Percentiles rank a stretch among this genome's conserved stretches.
Evolutionary conservation across 179 eudicot species (phyloP).

Genomic region (Spergularia azorica): DNA sequence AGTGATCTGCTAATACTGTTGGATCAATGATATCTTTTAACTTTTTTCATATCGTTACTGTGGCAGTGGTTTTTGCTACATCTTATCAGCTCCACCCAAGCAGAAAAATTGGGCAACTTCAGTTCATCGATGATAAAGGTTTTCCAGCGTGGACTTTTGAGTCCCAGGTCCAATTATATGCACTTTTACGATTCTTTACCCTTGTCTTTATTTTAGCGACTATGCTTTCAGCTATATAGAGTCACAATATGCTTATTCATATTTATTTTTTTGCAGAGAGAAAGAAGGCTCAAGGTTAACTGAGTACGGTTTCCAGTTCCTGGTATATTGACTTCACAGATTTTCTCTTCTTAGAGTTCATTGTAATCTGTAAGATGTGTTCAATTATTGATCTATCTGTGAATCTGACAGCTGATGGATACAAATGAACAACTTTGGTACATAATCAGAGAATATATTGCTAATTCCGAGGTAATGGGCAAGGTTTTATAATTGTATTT

Average conservation of each 20-base stretch:
- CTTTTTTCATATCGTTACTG: constrained; percentile 25
- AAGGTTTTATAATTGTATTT: background rate
- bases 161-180: constrained; percentile 54
- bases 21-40: background rate
- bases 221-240: background rate
- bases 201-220: background rate
- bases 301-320: constrained; percentile 93
- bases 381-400: constrained; percentile 18
- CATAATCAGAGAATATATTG: constrained; percentile 92
- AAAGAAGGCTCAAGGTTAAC: constrained; percentile 85
- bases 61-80: constrained; percentile 86
- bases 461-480: constrained; percentile 76
- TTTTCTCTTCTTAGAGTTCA: background rate
- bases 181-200: background rate
- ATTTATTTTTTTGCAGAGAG: constrained; percentile 55
- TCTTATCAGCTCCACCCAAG: constrained; percentile 85
- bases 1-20: background rate
- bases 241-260: constrained; percentile 10
- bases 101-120: constrained; percentile 67
- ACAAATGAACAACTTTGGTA: constrained; percentile 99
- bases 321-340: constrained; percentile 48
- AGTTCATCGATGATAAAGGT: constrained; percentile 93
- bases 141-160: constrained; percentile 89
- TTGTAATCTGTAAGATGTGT: background rate
- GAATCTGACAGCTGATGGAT: constrained; percentile 84